Evolutionary conservation across 73 alveolate genomes (phyloP).

Genomic region (Tetrahymena malaccensis): DNA sequence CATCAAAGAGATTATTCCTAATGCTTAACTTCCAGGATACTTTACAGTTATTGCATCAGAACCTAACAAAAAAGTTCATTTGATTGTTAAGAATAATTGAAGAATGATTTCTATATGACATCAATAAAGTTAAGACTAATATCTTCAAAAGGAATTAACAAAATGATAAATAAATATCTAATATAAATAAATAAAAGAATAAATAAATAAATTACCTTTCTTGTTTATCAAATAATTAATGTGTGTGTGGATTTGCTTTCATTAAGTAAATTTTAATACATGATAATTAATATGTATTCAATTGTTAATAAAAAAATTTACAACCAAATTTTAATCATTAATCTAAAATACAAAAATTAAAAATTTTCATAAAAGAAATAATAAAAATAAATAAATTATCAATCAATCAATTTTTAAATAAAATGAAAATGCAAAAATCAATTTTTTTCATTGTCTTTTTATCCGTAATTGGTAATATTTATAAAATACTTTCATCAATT

Average conservation of each 20-base stretch:
- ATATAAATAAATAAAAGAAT: background rate
- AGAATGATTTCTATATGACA: background rate
- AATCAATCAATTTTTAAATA: too few species aligned
- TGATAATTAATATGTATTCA: too few species aligned
- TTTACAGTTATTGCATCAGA: background rate
- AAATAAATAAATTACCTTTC: background rate
- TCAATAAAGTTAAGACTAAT: background rate
- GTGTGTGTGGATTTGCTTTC: background rate
- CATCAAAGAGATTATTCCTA: background rate
- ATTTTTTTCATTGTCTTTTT: too few species aligned
- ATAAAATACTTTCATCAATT: too few species aligned
- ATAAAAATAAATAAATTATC: too few species aligned
- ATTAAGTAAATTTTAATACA: background rate
- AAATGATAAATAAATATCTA: too few species aligned
- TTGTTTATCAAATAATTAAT: background rate
- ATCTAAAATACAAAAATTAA: too few species aligned
- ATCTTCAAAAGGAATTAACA: background rate
- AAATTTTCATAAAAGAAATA: too few species aligned
- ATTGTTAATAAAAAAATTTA: too few species aligned
- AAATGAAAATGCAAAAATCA: too few species aligned
- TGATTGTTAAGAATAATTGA: background rate
- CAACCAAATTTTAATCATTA: background rate
- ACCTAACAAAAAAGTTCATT: background rate
- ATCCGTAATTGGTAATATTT: too few species aligned
- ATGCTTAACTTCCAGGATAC: background rate